Evolutionary conservation across 768 basidiomycete species (phyloP), one percentile per base, ranked within the genome.

Genomic region (Phaffia australis): DNA sequence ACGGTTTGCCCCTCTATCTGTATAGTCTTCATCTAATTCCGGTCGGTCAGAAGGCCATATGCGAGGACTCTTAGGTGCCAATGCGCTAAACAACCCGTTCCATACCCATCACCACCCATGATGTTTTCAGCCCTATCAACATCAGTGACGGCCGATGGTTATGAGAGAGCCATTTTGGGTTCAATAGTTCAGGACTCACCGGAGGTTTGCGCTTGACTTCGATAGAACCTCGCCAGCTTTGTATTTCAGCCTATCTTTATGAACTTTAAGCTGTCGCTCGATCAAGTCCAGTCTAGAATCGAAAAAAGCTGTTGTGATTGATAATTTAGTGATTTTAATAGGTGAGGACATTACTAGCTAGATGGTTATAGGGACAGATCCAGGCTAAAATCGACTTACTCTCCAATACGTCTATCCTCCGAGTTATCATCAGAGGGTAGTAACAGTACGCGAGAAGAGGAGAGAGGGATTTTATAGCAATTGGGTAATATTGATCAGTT

Each of bases 221-320:
- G 89, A 83, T 18, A 83, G 72, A 3, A 85, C 84, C 71, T 86
- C 85, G 71, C 89, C 89, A 0, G 92, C 91, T 71, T 83, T 84
- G 75, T 82, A 78, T 79, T 88, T 91, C 63, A 95, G 80, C 56
- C 83, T 81, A 69, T 91, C 88, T 71, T 88, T 84, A 73, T 91
- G 90, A 65, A 87, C 92, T 76, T 88, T 87, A 32, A 94, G 81
- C 65, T 84, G 84, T 51, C 92, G 84, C 75, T 94, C 77, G 65
- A 78, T 69, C 0, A 79, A 72, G 69, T 79, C 78, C 18, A 79
- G 65, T 9, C 88, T 86, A 1, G 91, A 90, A 78, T 97, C 91
- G 30, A 68, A 63, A 56, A 63, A 63, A 27, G 67, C 63, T 64
- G 19, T 42, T 4, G 11, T 42, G 11, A 11, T 4, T 42, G 35